Evolutionary conservation across 768 basidiomycete species (phyloP), one percentile per base, ranked within the genome.

Genomic region (Lactarius sanguifluus): DNA sequence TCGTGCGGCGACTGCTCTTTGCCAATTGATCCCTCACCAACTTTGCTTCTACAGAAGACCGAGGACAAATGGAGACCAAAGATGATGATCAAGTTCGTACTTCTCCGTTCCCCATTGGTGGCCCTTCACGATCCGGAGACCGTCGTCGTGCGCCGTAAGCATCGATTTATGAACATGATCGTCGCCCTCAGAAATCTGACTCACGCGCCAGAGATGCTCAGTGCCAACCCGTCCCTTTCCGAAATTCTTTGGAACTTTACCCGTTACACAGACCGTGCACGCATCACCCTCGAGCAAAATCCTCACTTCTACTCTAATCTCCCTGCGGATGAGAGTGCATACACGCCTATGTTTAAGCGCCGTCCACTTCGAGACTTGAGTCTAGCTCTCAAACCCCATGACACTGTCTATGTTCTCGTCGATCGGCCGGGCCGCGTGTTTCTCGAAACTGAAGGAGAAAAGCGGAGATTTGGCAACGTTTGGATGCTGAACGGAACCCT

Each of bases 161-260:
- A n/a, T 9, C 20, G 9, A 40, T 25, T 12, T 10, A n/a, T 20
- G 16, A 56, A 10, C 13, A 16, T n/a, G n/a, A n/a, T 30, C 0
- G 5, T 34, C 45, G 3, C 3, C 41, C 28, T 2, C 43, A 20
- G 28, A 25, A 34, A 50, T 41, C 65, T 66, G 5, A 66, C 28
- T 13, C 20, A 4, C 16, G 30, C 47, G 2, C 1, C 28, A 68
- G 67, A 65, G 43, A 15, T 38, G 28, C 59, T 68, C 28, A 16
- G 64, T 34, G 6, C 25, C 43, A 61, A 16, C 6, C 32, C 67
- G 5, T 34, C 12, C 6, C 25, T 41, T 15, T 18, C 45, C 16
- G 67, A 68, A 54, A 54, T 68, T 25, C 15, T 66, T 15, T 68
- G 67, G 67, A 68, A 66, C n/a, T 66, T 68, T 38, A 38, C 38